Conservation (phyloP, 2,329 filamentous ascomycete species). For the Aschersonia sp. region DNA sequence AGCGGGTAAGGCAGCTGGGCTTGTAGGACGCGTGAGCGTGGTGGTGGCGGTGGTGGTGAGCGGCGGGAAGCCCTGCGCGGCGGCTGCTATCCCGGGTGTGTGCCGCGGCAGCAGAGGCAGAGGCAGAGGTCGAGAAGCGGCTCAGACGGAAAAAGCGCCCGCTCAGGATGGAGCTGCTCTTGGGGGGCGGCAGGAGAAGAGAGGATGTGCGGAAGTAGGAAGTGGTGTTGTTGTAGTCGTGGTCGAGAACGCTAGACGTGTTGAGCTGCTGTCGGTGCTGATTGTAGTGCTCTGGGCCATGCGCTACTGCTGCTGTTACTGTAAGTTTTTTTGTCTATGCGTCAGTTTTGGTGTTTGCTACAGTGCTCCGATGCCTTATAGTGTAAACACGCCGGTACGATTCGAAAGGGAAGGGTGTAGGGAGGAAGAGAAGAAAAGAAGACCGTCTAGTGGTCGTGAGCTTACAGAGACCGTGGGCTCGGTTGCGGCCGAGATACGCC, state of each 20-base stretch:
- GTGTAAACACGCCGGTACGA: no score
- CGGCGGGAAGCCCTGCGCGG: no score
- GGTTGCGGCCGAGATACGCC: not conserved
- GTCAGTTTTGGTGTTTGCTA: not conserved
- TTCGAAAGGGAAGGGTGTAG: not conserved
- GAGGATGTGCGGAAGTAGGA: conserved; percentile 4
- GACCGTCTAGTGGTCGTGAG: not conserved
- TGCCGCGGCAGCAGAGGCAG: no score
- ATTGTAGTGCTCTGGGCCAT: not conserved
- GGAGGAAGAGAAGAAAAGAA: not conserved
- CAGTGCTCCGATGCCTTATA: not conserved
- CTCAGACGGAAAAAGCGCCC: conserved; percentile 8
- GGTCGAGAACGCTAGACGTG: conserved; percentile 2
- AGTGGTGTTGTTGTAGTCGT: not conserved
- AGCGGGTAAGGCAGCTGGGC: conserved; percentile 12
- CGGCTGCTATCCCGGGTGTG: no score
- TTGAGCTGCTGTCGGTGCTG: not conserved
- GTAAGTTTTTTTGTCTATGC: not conserved
- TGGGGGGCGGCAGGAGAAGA: not conserved
- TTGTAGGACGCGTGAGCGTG: conserved; percentile 2
- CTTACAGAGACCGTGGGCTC: conserved; percentile 3
- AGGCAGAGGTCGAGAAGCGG: conserved; percentile 11
- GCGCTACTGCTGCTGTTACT: not conserved
- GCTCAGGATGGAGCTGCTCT: conserved; percentile 5
- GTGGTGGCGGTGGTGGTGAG: not conserved